Conservation (phyloP, 2,329 filamentous ascomycete genomes). For the Aspergillus niger region DNA sequence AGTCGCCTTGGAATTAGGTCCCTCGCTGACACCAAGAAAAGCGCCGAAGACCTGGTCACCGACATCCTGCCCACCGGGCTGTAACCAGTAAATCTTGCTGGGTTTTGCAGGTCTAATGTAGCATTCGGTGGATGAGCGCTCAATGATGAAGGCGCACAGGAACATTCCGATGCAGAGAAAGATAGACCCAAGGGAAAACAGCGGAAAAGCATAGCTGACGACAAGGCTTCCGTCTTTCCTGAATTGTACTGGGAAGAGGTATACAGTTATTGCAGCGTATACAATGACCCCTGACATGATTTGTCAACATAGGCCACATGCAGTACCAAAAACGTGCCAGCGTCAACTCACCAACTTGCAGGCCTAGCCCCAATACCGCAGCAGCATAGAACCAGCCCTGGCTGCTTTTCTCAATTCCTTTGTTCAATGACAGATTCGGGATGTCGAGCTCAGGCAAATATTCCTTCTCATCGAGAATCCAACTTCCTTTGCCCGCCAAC, state of each 20-base stretch:
- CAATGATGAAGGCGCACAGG: slow-evolving; percentile 38
- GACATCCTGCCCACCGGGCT: slow-evolving; percentile 40
- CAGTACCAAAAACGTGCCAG: neutral
- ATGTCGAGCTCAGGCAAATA: slow-evolving; percentile 31
- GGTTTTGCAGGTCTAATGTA: slow-evolving; percentile 26
- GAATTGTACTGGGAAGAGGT: slow-evolving; percentile 29
- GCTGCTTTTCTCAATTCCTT: slow-evolving; percentile 33
- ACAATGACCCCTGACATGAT: slow-evolving; percentile 26
- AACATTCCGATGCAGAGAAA: slow-evolving; percentile 38
- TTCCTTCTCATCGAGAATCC: slow-evolving; percentile 14
- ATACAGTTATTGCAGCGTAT: slow-evolving; percentile 35
- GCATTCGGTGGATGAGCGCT: slow-evolving; percentile 33
- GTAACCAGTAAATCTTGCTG: slow-evolving; percentile 41
- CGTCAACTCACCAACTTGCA: slow-evolving; percentile 33
- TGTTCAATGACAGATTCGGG: slow-evolving; percentile 41
- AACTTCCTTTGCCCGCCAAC: slow-evolving; percentile 14
- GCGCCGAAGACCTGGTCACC: slow-evolving; percentile 44
- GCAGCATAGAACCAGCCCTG: slow-evolving; percentile 34
- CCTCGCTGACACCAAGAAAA: slow-evolving; percentile 36
- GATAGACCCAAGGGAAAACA: slow-evolving; percentile 36
- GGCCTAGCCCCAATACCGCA: slow-evolving; percentile 26
- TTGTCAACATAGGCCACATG: neutral
- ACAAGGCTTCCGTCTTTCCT: slow-evolving; percentile 28
- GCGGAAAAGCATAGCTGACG: slow-evolving; percentile 35
- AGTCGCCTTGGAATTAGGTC: slow-evolving; percentile 13